phyloP scores from a whole-genome alignment of 108 stramenopile genomes.

The Epipyxis sp. region DNA sequence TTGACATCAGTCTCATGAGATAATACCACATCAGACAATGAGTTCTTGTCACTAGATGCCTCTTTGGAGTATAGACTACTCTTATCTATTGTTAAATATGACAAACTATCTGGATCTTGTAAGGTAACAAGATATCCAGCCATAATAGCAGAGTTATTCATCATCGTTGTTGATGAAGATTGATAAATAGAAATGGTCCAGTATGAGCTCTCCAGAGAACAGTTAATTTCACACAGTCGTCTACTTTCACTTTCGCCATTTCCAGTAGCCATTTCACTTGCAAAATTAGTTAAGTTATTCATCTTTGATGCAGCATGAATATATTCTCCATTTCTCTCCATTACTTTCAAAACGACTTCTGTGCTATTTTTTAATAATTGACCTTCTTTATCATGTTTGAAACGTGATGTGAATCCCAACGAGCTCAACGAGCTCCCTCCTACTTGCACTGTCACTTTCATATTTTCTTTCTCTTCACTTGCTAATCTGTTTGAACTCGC shows the following conservation, averaged over 20 bases:
- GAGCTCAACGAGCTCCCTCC: conserved; percentile 24
- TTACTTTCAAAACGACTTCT: background rate
- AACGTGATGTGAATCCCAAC: background rate
- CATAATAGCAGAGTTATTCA: background rate
- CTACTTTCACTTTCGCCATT: too few relatives aligned
- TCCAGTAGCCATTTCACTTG: too few relatives aligned
- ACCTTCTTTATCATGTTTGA: conserved; percentile 7
- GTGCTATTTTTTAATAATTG: background rate
- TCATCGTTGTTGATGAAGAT: background rate
- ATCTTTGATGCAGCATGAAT: conserved; percentile 26
- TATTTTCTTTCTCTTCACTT: conserved; percentile 21
- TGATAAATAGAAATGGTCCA: conserved; percentile 28
- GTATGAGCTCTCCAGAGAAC: conserved; percentile 8
- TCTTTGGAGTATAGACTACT: too few relatives aligned
- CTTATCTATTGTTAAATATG: background rate
- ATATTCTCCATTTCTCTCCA: conserved; percentile 17
- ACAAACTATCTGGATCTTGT: conserved; percentile 30
- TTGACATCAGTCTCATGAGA: background rate
- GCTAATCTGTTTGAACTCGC: conserved; percentile 1
- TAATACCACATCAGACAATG: background rate
- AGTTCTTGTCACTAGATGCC: too few relatives aligned
- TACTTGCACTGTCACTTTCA: background rate
- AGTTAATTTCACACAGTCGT: conserved; percentile 32
- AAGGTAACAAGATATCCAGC: conserved; percentile 22
- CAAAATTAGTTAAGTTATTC: too few relatives aligned